Evolutionary conservation across 2,329 filamentous ascomycete species (phyloP).

Genomic region (Phyllachora maydis): DNA sequence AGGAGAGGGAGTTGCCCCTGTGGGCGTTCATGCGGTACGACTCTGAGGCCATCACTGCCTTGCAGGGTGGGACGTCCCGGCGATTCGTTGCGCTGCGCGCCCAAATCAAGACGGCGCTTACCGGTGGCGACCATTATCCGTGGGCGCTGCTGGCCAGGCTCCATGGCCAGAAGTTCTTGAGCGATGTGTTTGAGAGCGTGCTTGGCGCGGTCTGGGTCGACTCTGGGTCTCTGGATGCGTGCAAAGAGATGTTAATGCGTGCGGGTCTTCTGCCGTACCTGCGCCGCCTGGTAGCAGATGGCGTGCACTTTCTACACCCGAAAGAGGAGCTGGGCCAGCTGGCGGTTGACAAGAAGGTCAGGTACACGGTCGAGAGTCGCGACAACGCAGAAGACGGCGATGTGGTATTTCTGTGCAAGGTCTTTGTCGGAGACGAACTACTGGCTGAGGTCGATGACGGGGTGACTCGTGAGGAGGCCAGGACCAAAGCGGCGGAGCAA

Average conservation of each 20-base stretch:
- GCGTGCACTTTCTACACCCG: constrained; percentile 37
- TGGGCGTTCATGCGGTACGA: constrained; percentile 52
- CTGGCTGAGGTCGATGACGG: constrained; percentile 24
- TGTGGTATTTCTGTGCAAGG: constrained; percentile 19
- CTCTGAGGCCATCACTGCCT: constrained; percentile 21
- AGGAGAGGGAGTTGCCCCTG: constrained; percentile 19
- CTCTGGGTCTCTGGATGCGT: constrained; percentile 38
- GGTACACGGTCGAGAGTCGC: constrained; percentile 22
- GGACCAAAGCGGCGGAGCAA: constrained; percentile 30
- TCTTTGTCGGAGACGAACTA: constrained; percentile 24
- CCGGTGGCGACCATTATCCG: constrained; percentile 37
- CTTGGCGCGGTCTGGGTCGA: constrained; percentile 76
- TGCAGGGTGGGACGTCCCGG: constrained; percentile 19
- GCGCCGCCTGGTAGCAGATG: constrained; percentile 33
- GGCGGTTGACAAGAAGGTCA: constrained; percentile 27
- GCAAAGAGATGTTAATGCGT: constrained; percentile 34
- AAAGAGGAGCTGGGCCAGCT: constrained; percentile 48
- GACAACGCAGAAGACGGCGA: constrained; percentile 4
- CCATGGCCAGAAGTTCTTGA: constrained; percentile 55
- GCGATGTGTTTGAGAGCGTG: constrained; percentile 63
- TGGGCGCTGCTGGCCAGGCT: constrained; percentile 54
- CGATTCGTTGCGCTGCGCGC: constrained; percentile 26
- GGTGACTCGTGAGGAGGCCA: constrained; percentile 26
- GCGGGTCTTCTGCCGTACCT: constrained; percentile 47
- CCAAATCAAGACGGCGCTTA: constrained; percentile 27